phyloP scores from a whole-genome alignment of 225 moss, liverwort and hornwort genomes.

The Lunularia cruciata region DNA sequence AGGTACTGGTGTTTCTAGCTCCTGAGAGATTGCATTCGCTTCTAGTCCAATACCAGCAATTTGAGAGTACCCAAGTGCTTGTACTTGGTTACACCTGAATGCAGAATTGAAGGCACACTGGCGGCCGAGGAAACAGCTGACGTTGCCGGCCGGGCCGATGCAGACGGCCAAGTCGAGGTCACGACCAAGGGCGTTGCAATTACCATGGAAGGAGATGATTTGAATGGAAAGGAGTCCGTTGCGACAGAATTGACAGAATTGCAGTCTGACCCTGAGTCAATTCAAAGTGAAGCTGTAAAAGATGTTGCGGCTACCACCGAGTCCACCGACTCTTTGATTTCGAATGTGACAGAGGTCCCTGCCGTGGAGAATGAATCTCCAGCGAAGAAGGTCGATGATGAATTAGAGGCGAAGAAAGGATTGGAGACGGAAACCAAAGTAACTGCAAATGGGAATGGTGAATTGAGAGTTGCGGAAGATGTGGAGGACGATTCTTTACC shows the following conservation, averaged over 20 bases:
- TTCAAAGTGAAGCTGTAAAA: neutral
- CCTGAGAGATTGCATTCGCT: neutral
- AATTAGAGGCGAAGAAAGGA: conserved; percentile 8
- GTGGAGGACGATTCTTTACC: conserved; percentile 22
- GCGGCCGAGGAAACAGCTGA: conserved; percentile 14
- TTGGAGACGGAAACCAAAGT: conserved; percentile 11
- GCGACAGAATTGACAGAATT: neutral
- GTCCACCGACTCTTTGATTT: neutral
- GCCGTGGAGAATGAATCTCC: neutral
- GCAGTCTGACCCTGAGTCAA: neutral
- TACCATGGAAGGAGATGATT: conserved; percentile 1
- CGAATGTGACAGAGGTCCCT: neutral
- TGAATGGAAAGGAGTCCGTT: conserved; percentile 6
- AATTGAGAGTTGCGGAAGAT: conserved; percentile 20
- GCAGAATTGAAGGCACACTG: neutral
- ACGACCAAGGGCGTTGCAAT: conserved; percentile 7
- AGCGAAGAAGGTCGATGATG: conserved; percentile 13
- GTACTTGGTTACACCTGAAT: neutral
- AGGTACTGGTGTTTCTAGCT: neutral
- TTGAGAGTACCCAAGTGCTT: neutral
- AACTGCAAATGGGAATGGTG: conserved; percentile 31
- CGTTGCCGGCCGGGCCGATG: conserved; percentile 10
- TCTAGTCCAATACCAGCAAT: neutral
- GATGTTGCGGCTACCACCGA: conserved; percentile 4
- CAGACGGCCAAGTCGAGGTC: conserved; percentile 11